Evolutionary conservation across 2,329 filamentous ascomycete species (phyloP).

Genomic region (Orbilia javanica): DNA sequence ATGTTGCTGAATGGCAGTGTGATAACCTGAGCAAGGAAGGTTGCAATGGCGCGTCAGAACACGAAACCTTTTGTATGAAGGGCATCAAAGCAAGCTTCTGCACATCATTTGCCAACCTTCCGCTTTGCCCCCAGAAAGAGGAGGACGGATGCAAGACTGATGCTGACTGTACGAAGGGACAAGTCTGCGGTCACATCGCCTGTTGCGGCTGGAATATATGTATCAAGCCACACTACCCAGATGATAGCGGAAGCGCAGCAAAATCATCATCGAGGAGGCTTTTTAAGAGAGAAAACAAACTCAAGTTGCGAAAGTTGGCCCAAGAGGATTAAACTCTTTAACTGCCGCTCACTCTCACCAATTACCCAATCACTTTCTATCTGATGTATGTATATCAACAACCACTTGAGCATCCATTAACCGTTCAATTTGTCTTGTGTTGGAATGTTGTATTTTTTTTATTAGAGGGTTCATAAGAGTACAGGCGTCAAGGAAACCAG

Average conservation of each 20-base stretch:
- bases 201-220: constrained; percentile 35
- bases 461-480: background rate
- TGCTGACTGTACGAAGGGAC: constrained; percentile 10
- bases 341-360: background rate
- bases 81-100: constrained; percentile 33
- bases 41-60: constrained; percentile 27
- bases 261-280: constrained; percentile 11
- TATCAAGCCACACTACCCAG: constrained; percentile 26
- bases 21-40: background rate
- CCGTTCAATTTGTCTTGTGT: background rate
- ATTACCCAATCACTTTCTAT: background rate
- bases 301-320: background rate
- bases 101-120: constrained; percentile 38
- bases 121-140: constrained; percentile 16
- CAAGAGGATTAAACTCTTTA: background rate
- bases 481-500: constrained; percentile 8
- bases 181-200: constrained; percentile 31
- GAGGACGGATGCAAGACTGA: constrained; percentile 9
- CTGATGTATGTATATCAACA: constrained; percentile 9
- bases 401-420: background rate
- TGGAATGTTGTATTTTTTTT: constrained; percentile 17
- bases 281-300: constrained; percentile 30
- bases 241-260: constrained; percentile 8
- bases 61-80: constrained; percentile 42
- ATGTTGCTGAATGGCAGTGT: constrained; percentile 27